phyloP scores from a whole-genome alignment of 2,329 filamentous ascomycete genomes.

The Trichoderma atrobrunneum region DNA sequence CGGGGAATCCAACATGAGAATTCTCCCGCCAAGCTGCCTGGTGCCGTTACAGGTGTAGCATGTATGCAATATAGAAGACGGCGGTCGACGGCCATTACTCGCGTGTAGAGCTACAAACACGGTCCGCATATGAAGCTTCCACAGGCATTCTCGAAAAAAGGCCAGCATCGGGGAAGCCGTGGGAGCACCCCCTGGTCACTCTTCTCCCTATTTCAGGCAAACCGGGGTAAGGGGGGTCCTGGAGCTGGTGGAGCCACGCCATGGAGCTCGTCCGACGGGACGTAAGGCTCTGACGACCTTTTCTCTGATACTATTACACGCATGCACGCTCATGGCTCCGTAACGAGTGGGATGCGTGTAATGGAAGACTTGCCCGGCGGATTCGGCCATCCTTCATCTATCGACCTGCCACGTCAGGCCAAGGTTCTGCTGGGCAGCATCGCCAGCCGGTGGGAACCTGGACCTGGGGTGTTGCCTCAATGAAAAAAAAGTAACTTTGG shows the following conservation, averaged over 20 bases:
- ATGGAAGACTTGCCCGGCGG: neutral
- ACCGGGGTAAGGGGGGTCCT: neutral
- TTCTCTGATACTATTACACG: neutral
- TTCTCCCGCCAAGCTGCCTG: neutral
- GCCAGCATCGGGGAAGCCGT: constrained; percentile 11
- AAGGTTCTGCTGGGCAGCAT: constrained; percentile 9
- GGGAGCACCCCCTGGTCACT: neutral
- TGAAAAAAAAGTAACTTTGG: neutral
- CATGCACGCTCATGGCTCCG: neutral
- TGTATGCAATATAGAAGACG: neutral
- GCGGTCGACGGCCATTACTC: neutral
- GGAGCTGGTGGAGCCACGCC: constrained; percentile 1
- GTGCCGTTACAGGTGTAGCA: neutral
- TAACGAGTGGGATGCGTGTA: neutral
- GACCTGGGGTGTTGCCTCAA: neutral
- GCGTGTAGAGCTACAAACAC: neutral
- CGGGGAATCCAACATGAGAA: neutral
- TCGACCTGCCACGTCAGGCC: constrained; percentile 13
- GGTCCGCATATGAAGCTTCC: neutral
- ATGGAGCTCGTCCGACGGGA: constrained; percentile 2
- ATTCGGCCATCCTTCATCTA: neutral
- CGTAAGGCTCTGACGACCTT: neutral
- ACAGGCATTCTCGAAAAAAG: neutral
- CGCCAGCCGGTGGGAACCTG: neutral
- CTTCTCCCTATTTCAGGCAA: neutral